Conservation (phyloP, 176 grass and related monocot genomes). For the Triticum turgidum region DNA sequence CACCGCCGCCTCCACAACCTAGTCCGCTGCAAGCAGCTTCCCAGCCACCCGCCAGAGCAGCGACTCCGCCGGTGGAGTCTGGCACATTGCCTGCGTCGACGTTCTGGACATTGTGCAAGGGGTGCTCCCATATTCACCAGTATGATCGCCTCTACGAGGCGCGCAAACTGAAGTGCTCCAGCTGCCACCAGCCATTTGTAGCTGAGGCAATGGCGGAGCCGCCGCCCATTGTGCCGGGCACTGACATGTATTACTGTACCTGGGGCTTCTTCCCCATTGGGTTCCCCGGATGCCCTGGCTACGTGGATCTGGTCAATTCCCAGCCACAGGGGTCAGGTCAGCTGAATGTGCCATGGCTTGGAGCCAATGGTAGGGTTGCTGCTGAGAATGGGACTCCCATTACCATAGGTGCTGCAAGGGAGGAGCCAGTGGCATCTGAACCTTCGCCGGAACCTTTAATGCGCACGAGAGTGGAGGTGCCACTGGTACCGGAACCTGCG, state of each 20-base stretch:
- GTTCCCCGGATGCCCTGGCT: slow-evolving; percentile 69
- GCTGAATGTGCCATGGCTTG: slow-evolving; percentile 24
- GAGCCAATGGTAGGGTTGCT: slow-evolving; percentile 2
- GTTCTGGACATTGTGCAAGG: slow-evolving; percentile 72
- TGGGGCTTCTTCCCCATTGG: slow-evolving; percentile 95
- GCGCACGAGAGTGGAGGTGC: slow-evolving; percentile 14
- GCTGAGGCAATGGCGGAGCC: slow-evolving; percentile 53
- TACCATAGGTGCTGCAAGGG: slow-evolving; percentile 5
- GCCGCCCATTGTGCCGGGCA: slow-evolving; percentile 76
- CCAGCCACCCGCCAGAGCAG: not conserved
- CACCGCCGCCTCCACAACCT: not conserved
- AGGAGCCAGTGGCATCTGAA: not conserved
- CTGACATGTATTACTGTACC: slow-evolving; percentile 88
- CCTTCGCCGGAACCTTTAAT: not conserved
- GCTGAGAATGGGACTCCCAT: slow-evolving; percentile 27
- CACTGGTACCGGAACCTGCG: not conserved
- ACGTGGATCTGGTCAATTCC: slow-evolving; percentile 40
- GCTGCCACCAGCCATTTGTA: slow-evolving; percentile 62
- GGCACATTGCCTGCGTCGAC: not conserved
- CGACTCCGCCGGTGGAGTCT: not conserved
- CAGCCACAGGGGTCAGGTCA: slow-evolving; percentile 15
- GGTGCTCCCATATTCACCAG: slow-evolving; percentile 74
- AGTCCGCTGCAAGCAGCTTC: not conserved
- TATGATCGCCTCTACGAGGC: slow-evolving; percentile 59
- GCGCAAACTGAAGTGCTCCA: slow-evolving; percentile 54